These are phyloP conservation scores for Phlebiopsis gigantea DNA, from an alignment of 768 basidiomycete genomes.

Conservation along the genomic window DNA sequence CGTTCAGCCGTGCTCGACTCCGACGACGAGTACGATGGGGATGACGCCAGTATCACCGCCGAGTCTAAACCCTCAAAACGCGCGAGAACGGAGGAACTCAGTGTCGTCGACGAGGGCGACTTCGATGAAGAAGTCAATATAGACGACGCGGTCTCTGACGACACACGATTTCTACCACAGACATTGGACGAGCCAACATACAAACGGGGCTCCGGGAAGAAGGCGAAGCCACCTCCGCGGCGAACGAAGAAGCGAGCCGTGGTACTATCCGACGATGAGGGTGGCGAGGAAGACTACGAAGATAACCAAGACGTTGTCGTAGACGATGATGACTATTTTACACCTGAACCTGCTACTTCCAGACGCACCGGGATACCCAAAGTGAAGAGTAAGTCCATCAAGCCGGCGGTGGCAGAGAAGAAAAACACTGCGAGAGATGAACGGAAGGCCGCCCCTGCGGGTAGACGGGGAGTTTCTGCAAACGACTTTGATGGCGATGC, in stretches of 20 bases:
- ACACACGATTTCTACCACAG: slow-evolving; percentile 19
- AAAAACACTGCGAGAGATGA: slow-evolving; percentile 39
- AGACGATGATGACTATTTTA: slow-evolving; percentile 23
- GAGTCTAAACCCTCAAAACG: slow-evolving; percentile 18
- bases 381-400: slow-evolving; percentile 25
- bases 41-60: slow-evolving; percentile 10
- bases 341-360: slow-evolving; percentile 13
- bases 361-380: slow-evolving; percentile 20
- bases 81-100: slow-evolving; percentile 18
- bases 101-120: slow-evolving; percentile 21
- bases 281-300: slow-evolving; percentile 7
- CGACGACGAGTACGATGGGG: slow-evolving; percentile 22
- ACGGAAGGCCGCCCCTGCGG: slow-evolving; percentile 25
- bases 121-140: slow-evolving; percentile 20
- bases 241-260: slow-evolving; percentile 13
- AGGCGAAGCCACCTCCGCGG: not conserved
- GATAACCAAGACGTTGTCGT: slow-evolving; percentile 25
- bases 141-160: slow-evolving; percentile 24
- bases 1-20: slow-evolving; percentile 21
- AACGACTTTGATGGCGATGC: slow-evolving; percentile 13
- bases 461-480: not conserved
- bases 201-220: slow-evolving; percentile 9
- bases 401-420: slow-evolving; percentile 28
- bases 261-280: slow-evolving; percentile 14
- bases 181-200: not conserved